Base-by-base conservation (phyloP, 257 asterid genomes). In the Solanum piurae region DNA sequence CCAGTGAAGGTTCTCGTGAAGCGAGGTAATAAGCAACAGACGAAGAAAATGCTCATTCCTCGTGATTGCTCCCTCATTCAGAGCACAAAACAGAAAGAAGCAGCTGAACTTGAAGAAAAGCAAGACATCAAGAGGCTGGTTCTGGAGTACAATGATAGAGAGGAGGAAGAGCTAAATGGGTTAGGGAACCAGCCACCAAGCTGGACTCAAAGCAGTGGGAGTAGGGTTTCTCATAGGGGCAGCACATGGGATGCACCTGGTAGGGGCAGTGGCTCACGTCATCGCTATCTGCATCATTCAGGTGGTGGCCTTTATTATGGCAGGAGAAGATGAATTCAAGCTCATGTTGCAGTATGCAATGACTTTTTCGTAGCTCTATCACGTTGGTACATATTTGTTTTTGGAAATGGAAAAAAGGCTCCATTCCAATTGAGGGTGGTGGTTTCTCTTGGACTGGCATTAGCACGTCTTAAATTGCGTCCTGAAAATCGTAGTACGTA, bases 81-180 rank as follows among this genome's bases (percentile, higher is more conserved):
- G 94, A 93, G 99, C 93, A 94, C 99, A 12, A 97, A 96, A 90
- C 98, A 97, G 92, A 94, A 94, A 88, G 99, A 96, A 93, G 99
- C 99, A 16, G 99, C 98, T 13, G 99, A 97, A 91, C 99, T 96
- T 29, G 99, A 97, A 93, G 99, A 97, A 87, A 97, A 97, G 84
- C 97, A 97, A 91, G 99, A 97, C 92, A 97, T 97, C 88, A 97
- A 97, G 89, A 91, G 99, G 89, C 93, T 94, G 44, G 96, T 97
- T 87, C 83, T 97, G 83, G 99, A 97, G 89, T 97, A 96, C 87
- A 97, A 97, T n/a, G 98, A 97, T 66, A 91, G 99, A 88, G 99
- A 97, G 90, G 99, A 97, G 91, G 99, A 97, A 94, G 99, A 97
- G 89, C 93, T 93, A 71, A 91, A 91, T 79, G 98, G 98, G 84